A percentile compares a stretch with the other conserved stretches of the same genome.
phyloP scores from a whole-genome alignment of 2,329 filamentous ascomycete species.

The Alternaria alternata region DNA sequence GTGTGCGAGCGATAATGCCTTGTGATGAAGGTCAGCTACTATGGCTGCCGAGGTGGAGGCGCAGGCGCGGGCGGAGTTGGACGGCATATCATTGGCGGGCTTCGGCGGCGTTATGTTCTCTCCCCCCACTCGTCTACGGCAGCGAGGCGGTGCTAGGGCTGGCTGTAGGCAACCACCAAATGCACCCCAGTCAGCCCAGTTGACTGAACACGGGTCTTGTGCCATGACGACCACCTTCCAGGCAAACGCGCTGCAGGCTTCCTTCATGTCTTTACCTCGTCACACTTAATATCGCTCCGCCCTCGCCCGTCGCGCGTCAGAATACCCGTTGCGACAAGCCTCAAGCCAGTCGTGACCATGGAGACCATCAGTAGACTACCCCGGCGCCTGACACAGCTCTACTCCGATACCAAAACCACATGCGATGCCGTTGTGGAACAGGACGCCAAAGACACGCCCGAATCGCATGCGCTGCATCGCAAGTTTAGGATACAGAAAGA shows the following conservation, averaged over 20 bases:
- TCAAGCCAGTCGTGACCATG: constrained; percentile 30
- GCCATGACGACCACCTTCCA: constrained; percentile 41
- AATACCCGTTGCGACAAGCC: constrained; percentile 11
- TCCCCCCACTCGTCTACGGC: constrained; percentile 12
- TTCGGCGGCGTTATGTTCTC: background rate
- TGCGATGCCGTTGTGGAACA: constrained; percentile 74
- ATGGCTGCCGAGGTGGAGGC: constrained; percentile 7
- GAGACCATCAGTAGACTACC: constrained; percentile 48
- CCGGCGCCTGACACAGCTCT: constrained; percentile 65
- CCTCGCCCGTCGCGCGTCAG: constrained; percentile 13
- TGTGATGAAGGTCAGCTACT: background rate
- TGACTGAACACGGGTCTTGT: constrained; percentile 26
- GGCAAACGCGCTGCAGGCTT: constrained; percentile 35
- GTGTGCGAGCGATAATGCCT: background rate
- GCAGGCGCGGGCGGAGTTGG: constrained; percentile 14
- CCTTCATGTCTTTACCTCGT: constrained; percentile 26
- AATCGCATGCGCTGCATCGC: constrained; percentile 75
- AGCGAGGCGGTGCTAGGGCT: constrained; percentile 18
- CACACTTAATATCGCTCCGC: constrained; percentile 15
- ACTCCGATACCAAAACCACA: constrained; percentile 82
- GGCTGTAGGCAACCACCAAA: constrained; percentile 41
- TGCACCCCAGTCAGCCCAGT: constrained; percentile 29
- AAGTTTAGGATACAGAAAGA: constrained; percentile 84
- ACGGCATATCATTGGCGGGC: constrained; percentile 16
- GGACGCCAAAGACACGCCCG: constrained; percentile 67